Evolutionary conservation across 75 land plant species (phyloP), one percentile per base, ranked within the genome.

Genomic region (Pseudotsuga menziesii): DNA sequence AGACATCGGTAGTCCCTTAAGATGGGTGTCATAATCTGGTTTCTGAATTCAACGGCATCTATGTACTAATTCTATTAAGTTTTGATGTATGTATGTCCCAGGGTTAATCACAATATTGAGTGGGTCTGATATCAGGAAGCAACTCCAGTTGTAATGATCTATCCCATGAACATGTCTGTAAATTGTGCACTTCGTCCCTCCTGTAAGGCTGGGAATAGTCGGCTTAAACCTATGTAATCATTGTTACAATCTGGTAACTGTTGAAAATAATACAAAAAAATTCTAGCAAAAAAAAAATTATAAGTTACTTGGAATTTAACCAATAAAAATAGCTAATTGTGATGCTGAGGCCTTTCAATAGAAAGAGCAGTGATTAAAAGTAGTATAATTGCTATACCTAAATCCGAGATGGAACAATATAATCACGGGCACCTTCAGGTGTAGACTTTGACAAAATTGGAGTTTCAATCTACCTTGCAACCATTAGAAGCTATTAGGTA

Each of bases 351-450:
- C 27, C 17, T 56, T 27, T 32, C 1, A 25, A 60, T 48, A 48
- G 29, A 75, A 75, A 41, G 61, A 7, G 69, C 39, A 75, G 22
- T 48, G 54, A 48, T 48, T 44, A 48, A 9, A 48, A 48, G 54
- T 48, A 9, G 9, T 48, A 48, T 8, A 79, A 5, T 62, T 27
- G 26, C 36, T 55, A 41, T 82, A 96, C 99, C 98, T 94, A 97
- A 81, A 94, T 78, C 73, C 99, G 87, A 66, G 99, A 94, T 73
- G 99, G 99, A 29, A 96, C 99, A 78, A 96, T 86, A 82, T 96
- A 96, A 85, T 96, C 99, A 16, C 99, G 92, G 17, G 99, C 99
- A 73, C 99, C 99, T 88, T 96, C 99, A 76, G 99, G 99, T 36
- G 99, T 96, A 52, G 99, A 96, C 80, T 88, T 87, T 67, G 90